These are phyloP conservation scores for Neofusicoccum parvum DNA, from an alignment of 2,329 filamentous ascomycete genomes.

Conservation along the genomic window DNA sequence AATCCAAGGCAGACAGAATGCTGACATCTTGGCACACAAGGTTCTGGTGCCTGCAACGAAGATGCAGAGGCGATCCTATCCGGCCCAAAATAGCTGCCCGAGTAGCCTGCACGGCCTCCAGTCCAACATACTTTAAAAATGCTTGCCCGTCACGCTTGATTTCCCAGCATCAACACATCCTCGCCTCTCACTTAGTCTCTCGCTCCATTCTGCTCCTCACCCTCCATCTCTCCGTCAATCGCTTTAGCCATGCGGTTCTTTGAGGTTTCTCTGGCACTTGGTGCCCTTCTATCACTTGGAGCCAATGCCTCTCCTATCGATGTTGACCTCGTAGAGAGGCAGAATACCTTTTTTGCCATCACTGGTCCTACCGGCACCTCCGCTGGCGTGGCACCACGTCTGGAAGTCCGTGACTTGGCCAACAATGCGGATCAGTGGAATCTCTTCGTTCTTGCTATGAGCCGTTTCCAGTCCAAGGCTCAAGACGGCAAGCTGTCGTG, in stretches of 20 bases:
- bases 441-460: slow-evolving; percentile 73
- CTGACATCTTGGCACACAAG: slow-evolving; percentile 6
- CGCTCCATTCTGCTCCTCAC: neutral
- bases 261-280: neutral
- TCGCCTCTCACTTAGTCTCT: neutral
- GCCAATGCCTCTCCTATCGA: slow-evolving; percentile 6
- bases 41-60: neutral
- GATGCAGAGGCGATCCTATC: neutral
- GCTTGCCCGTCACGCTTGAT: neutral
- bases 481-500: slow-evolving; percentile 69
- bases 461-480: slow-evolving; percentile 66
- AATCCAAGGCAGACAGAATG: neutral
- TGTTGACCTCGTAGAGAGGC: neutral
- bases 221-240: neutral
- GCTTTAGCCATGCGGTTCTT: neutral
- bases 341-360: slow-evolving; percentile 25
- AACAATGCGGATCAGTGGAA: slow-evolving; percentile 70
- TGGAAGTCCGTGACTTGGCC: slow-evolving; percentile 67
- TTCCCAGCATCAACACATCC: neutral
- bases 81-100: neutral
- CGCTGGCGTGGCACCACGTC: slow-evolving; percentile 47
- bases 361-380: slow-evolving; percentile 24
- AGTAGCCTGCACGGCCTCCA: neutral
- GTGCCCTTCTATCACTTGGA: neutral
- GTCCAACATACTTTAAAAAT: neutral